phyloP scores from a whole-genome alignment of 2,329 filamentous ascomycete genomes.

The Whalleya microplaca region DNA sequence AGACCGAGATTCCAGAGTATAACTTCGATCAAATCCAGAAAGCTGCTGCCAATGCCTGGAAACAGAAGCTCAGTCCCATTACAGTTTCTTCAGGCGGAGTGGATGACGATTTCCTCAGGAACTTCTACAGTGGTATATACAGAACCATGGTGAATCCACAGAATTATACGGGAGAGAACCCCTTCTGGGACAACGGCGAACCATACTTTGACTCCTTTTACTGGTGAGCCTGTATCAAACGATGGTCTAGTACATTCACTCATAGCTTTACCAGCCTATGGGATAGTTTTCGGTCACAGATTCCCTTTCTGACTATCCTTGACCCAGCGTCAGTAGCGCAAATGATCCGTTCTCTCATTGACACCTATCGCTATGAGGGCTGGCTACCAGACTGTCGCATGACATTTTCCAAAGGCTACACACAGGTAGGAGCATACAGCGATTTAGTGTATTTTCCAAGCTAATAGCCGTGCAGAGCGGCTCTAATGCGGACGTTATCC shows the following conservation, averaged over 20 bases:
- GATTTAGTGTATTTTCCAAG: background rate
- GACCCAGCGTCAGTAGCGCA: constrained; percentile 66
- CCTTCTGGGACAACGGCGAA: constrained; percentile 65
- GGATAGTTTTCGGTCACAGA: constrained; percentile 71
- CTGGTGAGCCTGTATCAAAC: constrained; percentile 50
- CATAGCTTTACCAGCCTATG: constrained; percentile 54
- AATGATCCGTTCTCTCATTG: constrained; percentile 73
- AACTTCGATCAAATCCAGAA: constrained; percentile 60
- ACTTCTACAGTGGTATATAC: constrained; percentile 75
- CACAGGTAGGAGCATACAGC: constrained; percentile 49
- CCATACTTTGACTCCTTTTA: constrained; percentile 79
- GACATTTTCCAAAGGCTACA: constrained; percentile 74
- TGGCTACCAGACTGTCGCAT: constrained; percentile 78
- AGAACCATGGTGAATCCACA: constrained; percentile 73
- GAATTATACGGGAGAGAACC: constrained; percentile 76
- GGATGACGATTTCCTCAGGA: constrained; percentile 57
- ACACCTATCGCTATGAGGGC: constrained; percentile 71
- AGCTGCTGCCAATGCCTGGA: constrained; percentile 62
- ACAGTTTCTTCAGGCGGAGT: constrained; percentile 56
- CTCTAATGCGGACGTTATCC: constrained; percentile 71
- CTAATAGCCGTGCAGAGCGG: constrained; percentile 58
- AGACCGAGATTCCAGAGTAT: constrained; percentile 69
- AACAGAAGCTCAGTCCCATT: constrained; percentile 62
- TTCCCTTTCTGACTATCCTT: constrained; percentile 69
- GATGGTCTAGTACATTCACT: constrained; percentile 1